These are phyloP conservation scores for Daldinia vernicosa DNA, from an alignment of 495 filamentous ascomycete genomes.

Conservation along the genomic window DNA sequence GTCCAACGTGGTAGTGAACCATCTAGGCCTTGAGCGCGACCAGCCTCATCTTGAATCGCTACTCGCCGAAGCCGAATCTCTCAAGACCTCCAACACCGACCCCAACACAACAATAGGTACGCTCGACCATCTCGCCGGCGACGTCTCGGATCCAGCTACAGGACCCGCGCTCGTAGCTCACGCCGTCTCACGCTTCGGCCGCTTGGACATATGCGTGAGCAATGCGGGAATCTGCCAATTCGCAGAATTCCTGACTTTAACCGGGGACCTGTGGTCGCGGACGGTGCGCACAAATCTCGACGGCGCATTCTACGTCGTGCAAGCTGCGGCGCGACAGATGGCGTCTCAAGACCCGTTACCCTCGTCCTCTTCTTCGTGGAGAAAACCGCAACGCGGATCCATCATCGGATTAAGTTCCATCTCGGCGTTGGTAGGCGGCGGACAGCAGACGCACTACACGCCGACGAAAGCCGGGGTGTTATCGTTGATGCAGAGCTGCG, in stretches of 20 bases:
- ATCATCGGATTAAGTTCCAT: constrained; percentile 90
- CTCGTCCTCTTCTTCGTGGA: not conserved
- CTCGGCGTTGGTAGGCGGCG: constrained; percentile 84
- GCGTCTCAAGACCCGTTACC: constrained; percentile 61
- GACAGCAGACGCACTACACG: constrained; percentile 84
- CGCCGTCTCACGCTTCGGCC: constrained; percentile 65
- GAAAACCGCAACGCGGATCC: constrained; percentile 63
- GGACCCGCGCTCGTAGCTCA: constrained; percentile 64
- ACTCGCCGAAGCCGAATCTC: constrained; percentile 59
- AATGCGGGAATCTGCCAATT: constrained; percentile 91
- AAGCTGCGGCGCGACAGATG: constrained; percentile 86
- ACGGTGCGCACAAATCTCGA: constrained; percentile 82
- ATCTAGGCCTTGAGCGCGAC: constrained; percentile 68
- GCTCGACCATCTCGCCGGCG: constrained; percentile 69
- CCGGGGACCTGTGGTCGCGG: constrained; percentile 66
- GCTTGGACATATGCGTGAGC: constrained; percentile 82
- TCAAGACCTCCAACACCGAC: constrained; percentile 28
- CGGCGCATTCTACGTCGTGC: constrained; percentile 85
- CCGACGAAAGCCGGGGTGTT: constrained; percentile 89
- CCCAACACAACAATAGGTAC: constrained; percentile 48
- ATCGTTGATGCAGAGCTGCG: constrained; percentile 84
- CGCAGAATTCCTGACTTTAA: constrained; percentile 79
- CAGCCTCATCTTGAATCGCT: constrained; percentile 63
- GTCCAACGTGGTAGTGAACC: constrained; percentile 74
- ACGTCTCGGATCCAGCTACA: constrained; percentile 72